Conservation (phyloP, 768 basidiomycete species). For the Tephrocybe sp. region DNA sequence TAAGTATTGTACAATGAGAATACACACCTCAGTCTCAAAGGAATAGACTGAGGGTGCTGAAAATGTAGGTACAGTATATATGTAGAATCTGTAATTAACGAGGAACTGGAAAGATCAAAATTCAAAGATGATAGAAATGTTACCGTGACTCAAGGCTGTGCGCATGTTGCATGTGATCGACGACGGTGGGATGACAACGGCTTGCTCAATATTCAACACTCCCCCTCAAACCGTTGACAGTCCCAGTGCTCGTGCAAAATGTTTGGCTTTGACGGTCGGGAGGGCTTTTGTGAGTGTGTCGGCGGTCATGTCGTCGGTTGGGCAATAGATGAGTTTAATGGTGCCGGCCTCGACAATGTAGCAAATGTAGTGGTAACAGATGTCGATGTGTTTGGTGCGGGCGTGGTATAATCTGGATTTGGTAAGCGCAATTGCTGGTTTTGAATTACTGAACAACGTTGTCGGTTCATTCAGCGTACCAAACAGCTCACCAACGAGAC, state of each 20-base stretch:
- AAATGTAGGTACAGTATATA: no score
- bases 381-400: slow-evolving; percentile 7
- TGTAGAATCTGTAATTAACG: no score
- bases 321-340: slow-evolving; percentile 19
- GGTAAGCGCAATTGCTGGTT: slow-evolving; percentile 5
- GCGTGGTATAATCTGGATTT: slow-evolving; percentile 2
- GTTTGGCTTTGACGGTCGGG: slow-evolving; percentile 23
- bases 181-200: no score
- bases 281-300: slow-evolving; percentile 26
- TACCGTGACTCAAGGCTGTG: no score
- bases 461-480: not conserved
- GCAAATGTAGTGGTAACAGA: slow-evolving; percentile 13
- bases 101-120: no score
- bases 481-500: slow-evolving; percentile 19
- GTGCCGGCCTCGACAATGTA: slow-evolving; percentile 18
- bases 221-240: slow-evolving; percentile 25
- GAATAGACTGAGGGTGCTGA: no score
- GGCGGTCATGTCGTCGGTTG: slow-evolving; percentile 24
- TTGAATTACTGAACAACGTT: slow-evolving; percentile 4
- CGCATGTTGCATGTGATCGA: no score
- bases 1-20: no score
- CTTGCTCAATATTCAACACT: slow-evolving; percentile 17
- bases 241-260: slow-evolving; percentile 20
- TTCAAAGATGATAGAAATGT: no score
- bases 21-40: no score